Conservation (phyloP, 2,329 filamentous ascomycete species). For the Colletotrichum ledebouriae region DNA sequence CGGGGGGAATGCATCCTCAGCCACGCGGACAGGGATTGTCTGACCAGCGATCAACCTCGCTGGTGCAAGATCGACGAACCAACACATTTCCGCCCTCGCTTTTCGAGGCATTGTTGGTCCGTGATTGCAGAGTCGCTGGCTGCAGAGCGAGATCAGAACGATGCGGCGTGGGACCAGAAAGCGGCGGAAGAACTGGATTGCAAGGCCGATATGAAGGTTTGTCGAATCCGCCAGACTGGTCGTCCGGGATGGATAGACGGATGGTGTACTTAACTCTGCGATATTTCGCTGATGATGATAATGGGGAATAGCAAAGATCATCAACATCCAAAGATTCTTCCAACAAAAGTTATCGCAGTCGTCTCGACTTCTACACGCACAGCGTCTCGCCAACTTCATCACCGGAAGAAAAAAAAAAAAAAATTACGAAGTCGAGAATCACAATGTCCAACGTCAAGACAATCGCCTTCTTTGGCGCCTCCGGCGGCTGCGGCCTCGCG, state of each 20-base stretch:
- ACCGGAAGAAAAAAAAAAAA: no score
- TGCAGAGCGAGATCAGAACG: constrained; percentile 4
- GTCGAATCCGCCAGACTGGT: background rate
- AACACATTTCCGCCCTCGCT: constrained; percentile 4
- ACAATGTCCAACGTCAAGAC: constrained; percentile 44
- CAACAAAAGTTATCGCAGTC: no score
- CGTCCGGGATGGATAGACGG: background rate
- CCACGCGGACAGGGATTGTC: no score
- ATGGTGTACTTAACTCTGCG: background rate
- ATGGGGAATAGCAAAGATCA: background rate
- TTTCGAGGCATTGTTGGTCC: background rate
- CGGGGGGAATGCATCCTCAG: no score
- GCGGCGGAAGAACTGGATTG: no score
- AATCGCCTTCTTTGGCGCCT: constrained; percentile 58
- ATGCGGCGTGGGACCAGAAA: background rate
- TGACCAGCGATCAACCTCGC: no score
- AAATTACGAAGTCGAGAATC: background rate
- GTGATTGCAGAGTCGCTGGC: background rate
- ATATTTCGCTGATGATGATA: background rate
- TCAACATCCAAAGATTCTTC: no score
- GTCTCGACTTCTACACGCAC: no score
- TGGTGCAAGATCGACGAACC: background rate
- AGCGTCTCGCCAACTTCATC: no score
- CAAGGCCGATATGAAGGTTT: background rate
- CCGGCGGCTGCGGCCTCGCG: constrained; percentile 44